Base-by-base conservation (phyloP, 148 eudicot genomes). In the Chenopodium album region DNA sequence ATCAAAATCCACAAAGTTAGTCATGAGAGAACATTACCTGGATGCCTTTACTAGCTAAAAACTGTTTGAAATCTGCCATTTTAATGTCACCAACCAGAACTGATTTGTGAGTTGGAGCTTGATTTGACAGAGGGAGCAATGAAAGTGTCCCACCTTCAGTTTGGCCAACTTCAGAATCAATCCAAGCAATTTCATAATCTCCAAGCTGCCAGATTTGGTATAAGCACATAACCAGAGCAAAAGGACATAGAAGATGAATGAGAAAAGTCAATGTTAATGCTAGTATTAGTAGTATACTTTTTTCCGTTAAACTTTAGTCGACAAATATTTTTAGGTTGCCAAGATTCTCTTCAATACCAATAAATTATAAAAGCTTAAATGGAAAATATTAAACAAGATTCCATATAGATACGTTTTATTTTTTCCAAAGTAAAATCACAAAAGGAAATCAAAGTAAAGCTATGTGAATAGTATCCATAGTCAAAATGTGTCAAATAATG, bases 41-140 rank as follows among this genome's bases (percentile, higher is more conserved):
- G 77, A 96, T 85, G 77, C 98, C 97, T 83, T 92, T 88, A 90
- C 95, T 90, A 63, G 97, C 93, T 56, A 96, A 90, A 82, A 88
- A 96, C 84, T 94, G 99, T 91, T 92, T 94, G 81, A 96, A 92
- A 84, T 96, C 99, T 9, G 99, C 91, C 98, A 96, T 89, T 85
- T 96, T 96, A 20, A 96, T 76, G 85, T 96, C 99, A 29, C 99
- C 99, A 78, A 96, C 99, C 76, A 96, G 87, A 37, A 96, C 98
- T 20, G 98, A 92, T 80, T 96, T 96, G 85, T 96, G 99, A n/a
- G 91, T 84, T 69, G 94, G 93, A 32, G 98, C 87, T 76, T 91
- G 84, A 60, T 82, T 83, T 73, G 99, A 91, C 54, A 91, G 87
- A 82, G 99, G 99, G 81, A 95, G 97, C 83, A 90, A 80, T 78